Conservation (phyloP, 2,329 filamentous ascomycete genomes). For the Trichothecium sympodiale region DNA sequence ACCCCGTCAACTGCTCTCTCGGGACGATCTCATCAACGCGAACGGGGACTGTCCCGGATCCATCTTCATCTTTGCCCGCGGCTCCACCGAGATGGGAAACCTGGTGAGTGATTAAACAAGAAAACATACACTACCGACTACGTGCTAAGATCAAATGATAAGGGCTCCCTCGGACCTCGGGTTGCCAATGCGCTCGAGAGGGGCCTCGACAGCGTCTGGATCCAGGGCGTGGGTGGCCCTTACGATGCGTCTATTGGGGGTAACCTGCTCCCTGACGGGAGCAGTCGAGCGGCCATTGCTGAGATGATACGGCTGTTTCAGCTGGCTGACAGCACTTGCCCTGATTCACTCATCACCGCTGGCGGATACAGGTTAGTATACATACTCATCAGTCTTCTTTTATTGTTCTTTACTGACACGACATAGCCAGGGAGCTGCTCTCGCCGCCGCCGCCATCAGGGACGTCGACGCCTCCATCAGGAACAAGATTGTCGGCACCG, state of each 20-base stretch:
- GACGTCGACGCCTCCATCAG: slow-evolving; percentile 17
- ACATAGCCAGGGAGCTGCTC: slow-evolving; percentile 28
- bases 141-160: background rate
- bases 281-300: slow-evolving; percentile 22
- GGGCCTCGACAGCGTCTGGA: slow-evolving; percentile 19
- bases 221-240: slow-evolving; percentile 30
- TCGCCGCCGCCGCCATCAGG: slow-evolving; percentile 27
- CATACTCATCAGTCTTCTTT: background rate
- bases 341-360: slow-evolving; percentile 27
- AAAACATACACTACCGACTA: background rate
- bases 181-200: slow-evolving; percentile 17
- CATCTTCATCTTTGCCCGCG: slow-evolving; percentile 28
- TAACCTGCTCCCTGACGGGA: slow-evolving; percentile 27
- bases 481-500: slow-evolving; percentile 23
- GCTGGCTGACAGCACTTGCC: slow-evolving; percentile 29
- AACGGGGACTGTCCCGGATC: slow-evolving; percentile 19
- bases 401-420: background rate
- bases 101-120: slow-evolving; percentile 15
- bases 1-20: slow-evolving; percentile 11
- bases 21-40: slow-evolving; percentile 16
- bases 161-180: slow-evolving; percentile 17
- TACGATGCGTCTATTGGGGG: slow-evolving; percentile 24
- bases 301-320: slow-evolving; percentile 28
- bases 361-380: slow-evolving; percentile 21
- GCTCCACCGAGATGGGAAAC: slow-evolving; percentile 25